Evolutionary conservation across 768 basidiomycete species (phyloP).

Genomic region (Dioszegia aurantiaca): DNA sequence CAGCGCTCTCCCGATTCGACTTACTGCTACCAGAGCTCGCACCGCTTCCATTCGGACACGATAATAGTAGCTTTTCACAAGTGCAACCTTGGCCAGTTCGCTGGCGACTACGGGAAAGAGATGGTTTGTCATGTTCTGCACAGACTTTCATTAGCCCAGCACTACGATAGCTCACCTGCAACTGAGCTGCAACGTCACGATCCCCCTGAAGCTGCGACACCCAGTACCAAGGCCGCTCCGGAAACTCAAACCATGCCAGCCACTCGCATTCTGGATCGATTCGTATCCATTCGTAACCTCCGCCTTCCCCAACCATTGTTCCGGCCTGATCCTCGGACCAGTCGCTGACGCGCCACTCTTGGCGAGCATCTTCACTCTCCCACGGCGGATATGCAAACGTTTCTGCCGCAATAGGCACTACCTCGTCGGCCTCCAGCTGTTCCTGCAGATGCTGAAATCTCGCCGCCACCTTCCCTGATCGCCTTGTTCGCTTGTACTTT

Average conservation of each 20-base stretch:
- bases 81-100: slow-evolving; percentile 83
- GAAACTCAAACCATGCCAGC: slow-evolving; percentile 79
- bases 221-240: slow-evolving; percentile 91
- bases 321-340: slow-evolving; percentile 97
- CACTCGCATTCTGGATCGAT: slow-evolving; percentile 99
- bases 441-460: slow-evolving; percentile 41
- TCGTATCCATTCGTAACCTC: slow-evolving; percentile 90
- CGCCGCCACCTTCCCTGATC: slow-evolving; percentile 39
- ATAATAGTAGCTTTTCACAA: slow-evolving; percentile 94
- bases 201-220: slow-evolving; percentile 92
- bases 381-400: slow-evolving; percentile 89
- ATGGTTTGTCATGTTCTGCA: slow-evolving; percentile 66
- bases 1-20: slow-evolving; percentile 10
- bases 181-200: slow-evolving; percentile 91
- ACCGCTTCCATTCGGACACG: slow-evolving; percentile 95
- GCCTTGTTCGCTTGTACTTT: slow-evolving; percentile 45
- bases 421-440: slow-evolving; percentile 32
- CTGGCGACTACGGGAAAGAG: slow-evolving; percentile 56
- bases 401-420: slow-evolving; percentile 39
- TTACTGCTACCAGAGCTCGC: slow-evolving; percentile 72
- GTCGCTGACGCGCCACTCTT: slow-evolving; percentile 87
- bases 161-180: slow-evolving; percentile 67
- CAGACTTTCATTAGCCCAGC: slow-evolving; percentile 61
- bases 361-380: slow-evolving; percentile 70
- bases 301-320: slow-evolving; percentile 83